phyloP scores from a whole-genome alignment of 2,329 filamentous ascomycete genomes.

The Teratosphaeria nubilosa region DNA sequence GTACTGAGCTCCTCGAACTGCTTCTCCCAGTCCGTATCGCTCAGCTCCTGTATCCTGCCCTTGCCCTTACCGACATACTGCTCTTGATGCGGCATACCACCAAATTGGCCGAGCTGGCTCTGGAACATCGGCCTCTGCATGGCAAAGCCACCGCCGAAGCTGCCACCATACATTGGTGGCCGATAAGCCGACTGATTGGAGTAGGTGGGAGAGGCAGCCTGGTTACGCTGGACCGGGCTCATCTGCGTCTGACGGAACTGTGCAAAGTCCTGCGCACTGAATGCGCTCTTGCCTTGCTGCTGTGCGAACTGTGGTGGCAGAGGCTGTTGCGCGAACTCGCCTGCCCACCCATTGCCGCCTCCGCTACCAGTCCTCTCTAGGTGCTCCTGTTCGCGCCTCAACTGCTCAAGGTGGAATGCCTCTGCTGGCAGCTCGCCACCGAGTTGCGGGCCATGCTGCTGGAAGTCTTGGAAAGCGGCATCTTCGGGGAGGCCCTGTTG shows the following conservation, averaged over 20 bases:
- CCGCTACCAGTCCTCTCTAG: slow-evolving; percentile 14
- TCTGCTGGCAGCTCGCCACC: slow-evolving; percentile 42
- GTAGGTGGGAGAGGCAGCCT: slow-evolving; percentile 39
- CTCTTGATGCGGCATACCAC: slow-evolving; percentile 30
- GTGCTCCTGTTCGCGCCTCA: slow-evolving; percentile 53
- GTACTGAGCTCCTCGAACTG: slow-evolving; percentile 85
- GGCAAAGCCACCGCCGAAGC: slow-evolving; percentile 46
- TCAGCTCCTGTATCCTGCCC: slow-evolving; percentile 72
- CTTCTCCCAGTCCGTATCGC: slow-evolving; percentile 90
- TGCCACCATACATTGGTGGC: slow-evolving; percentile 47
- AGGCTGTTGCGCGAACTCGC: slow-evolving; percentile 22
- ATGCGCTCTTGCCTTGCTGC: slow-evolving; percentile 30
- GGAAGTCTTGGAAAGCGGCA: slow-evolving; percentile 24
- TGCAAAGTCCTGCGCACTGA: slow-evolving; percentile 77
- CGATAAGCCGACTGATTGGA: slow-evolving; percentile 34
- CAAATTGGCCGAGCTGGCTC: slow-evolving; percentile 18
- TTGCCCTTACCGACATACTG: slow-evolving; percentile 70
- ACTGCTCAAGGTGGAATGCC: slow-evolving; percentile 58
- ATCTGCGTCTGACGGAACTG: slow-evolving; percentile 69
- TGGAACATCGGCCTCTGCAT: slow-evolving; percentile 33
- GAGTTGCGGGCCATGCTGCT: slow-evolving; percentile 63
- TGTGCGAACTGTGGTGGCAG: slow-evolving; percentile 18
- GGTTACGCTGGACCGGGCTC: slow-evolving; percentile 36
- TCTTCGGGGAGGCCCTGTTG: slow-evolving; percentile 19
- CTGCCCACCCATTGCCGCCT: slow-evolving; percentile 20